Percentiles rank a stretch among this genome's conserved stretches.
Evolutionary conservation across 495 filamentous ascomycete species (phyloP).

Genomic region (Cercophora newfieldiana): DNA sequence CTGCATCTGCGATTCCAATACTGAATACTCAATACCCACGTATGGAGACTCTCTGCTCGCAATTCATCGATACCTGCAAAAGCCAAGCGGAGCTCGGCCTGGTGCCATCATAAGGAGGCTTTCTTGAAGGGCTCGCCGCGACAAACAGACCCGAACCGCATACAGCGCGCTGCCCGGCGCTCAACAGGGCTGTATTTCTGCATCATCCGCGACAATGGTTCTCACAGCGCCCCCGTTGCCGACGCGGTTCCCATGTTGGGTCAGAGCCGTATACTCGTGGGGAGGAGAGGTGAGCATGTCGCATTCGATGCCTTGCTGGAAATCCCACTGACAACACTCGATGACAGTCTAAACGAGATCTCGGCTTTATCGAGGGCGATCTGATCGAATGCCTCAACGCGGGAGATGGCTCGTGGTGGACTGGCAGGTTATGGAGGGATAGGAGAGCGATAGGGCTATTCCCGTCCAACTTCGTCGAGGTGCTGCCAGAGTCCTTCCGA

Average conservation of each 20-base stretch:
- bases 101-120: neutral
- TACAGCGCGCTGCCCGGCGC: constrained; percentile 11
- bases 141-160: neutral
- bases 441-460: constrained; percentile 86
- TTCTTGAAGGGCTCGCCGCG: neutral
- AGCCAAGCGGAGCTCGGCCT: neutral
- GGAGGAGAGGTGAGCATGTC: constrained; percentile 73
- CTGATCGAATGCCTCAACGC: constrained; percentile 97
- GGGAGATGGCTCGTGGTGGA: constrained; percentile 98
- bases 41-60: neutral
- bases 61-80: neutral
- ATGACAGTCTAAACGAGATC: constrained; percentile 75
- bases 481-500: constrained; percentile 80
- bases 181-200: constrained; percentile 10
- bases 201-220: constrained; percentile 39
- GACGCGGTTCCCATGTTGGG: constrained; percentile 92
- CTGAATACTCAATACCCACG: neutral
- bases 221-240: constrained; percentile 67
- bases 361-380: constrained; percentile 96
- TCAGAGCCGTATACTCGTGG: constrained; percentile 92
- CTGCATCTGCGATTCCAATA: neutral
- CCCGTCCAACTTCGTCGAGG: constrained; percentile 94
- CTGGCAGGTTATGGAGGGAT: constrained; percentile 83
- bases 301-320: constrained; percentile 7
- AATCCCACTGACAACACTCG: constrained; percentile 18